Base-by-base conservation (phyloP, 2,329 filamentous ascomycete species). In the Colletotrichum gloeosporioides region DNA sequence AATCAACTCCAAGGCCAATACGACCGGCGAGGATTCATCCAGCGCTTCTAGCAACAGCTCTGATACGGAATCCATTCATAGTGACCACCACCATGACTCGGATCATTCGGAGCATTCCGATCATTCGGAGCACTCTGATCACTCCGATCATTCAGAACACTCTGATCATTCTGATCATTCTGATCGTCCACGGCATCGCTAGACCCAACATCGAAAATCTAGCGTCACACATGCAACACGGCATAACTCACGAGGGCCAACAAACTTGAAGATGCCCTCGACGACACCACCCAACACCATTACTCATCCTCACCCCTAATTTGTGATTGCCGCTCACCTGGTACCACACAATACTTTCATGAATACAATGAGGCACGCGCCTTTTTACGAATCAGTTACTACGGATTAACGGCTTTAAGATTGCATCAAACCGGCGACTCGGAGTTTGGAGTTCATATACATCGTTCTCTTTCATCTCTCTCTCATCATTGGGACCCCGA, bases 41-140 rank as follows among this genome's bases (percentile, higher is more conserved):
- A 81, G 82, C 22, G 82, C 82, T 29, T 82, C 83, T 22, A 82
- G 76, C 13, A 64, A 63, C 77, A 77, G 32, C 73, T 86, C 86
- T 15, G 86, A 87, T 72, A 81, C 80, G 27, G 85, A 85, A 69
- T 85, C 84, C 9, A 82, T 81, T n/a, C 83, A 84, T 36, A 82
- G 79, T 15, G 81, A n/a, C 9, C 66, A 77, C 34, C 57, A 77
- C 34, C 57, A 75, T 34, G 77, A 77, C 25, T 64, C 70, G 15
- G 71, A 74, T 39, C 59, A 76, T n/a, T 76, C 74, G 6, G 74
- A 76, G 12, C 74, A 76, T 15, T 69, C 70, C 4, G 59, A 65
- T 27, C 71, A 76, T 6, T 53, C 44, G 3, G 44, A 49, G 6
- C 36, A 39, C 16, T 39, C 36, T 18, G 36, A 39, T 39, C 44